Evolutionary conservation across 1,284 basidiomycete genomes (phyloP).

Genomic region (Mycosarcoma maydis): DNA sequence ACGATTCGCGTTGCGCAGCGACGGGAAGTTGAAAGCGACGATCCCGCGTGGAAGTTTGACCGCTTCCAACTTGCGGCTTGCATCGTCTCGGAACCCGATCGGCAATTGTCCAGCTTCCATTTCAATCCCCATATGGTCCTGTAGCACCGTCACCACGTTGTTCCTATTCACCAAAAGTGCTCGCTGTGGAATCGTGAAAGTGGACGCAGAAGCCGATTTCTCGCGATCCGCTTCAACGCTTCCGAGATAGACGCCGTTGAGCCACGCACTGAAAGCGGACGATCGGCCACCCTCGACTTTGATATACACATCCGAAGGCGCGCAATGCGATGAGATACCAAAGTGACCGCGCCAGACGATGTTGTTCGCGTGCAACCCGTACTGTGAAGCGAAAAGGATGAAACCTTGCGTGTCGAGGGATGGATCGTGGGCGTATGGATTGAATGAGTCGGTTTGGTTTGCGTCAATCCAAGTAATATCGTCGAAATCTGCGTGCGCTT

Average conservation of each 20-base stretch:
- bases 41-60: constrained; percentile 79
- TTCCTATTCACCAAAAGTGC: constrained; percentile 69
- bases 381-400: constrained; percentile 71
- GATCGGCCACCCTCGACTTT: constrained; percentile 80
- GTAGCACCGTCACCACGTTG: constrained; percentile 78
- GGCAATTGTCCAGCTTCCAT: constrained; percentile 62
- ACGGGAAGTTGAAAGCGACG: constrained; percentile 72
- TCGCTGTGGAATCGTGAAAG: constrained; percentile 71
- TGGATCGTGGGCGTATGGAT: constrained; percentile 71
- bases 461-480: constrained; percentile 72
- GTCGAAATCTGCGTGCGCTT: constrained; percentile 69
- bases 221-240: constrained; percentile 68
- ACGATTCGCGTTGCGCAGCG: constrained; percentile 50
- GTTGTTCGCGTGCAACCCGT: constrained; percentile 73
- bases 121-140: constrained; percentile 84
- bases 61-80: constrained; percentile 65
- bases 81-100: constrained; percentile 21
- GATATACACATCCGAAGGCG: constrained; percentile 73
- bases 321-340: constrained; percentile 63
- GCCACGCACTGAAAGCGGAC: constrained; percentile 80
- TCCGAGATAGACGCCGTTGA: constrained; percentile 78
- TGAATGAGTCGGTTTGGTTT: constrained; percentile 76
- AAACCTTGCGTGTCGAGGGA: constrained; percentile 73
- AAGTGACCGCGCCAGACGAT: constrained; percentile 85
- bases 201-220: constrained; percentile 37